Evolutionary conservation across 2,329 filamentous ascomycete species (phyloP), one percentile per base, ranked within the genome.

Genomic region (Dothiorella sarmentorum): DNA sequence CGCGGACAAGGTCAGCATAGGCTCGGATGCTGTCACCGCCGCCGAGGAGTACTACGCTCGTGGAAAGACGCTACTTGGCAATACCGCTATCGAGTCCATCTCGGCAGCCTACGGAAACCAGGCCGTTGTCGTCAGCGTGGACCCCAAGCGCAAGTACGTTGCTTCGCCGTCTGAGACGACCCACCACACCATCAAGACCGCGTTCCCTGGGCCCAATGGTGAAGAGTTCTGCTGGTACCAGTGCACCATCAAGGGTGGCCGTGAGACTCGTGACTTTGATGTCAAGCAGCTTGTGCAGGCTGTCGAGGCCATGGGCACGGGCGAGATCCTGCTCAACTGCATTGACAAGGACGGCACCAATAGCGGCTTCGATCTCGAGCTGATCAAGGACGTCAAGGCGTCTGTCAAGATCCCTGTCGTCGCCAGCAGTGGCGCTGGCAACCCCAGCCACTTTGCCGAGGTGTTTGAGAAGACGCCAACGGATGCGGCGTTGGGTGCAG

Each of bases 261-360:
- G 94, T 61, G 93, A 97, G 77, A 92, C 89, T n/a, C 85, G 92
- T 61, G 91, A 97, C 72, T 81, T 97, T 64, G 93, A 97, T 71
- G 94, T 97, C 15, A 84, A 92, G 13, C 89, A 97, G 76, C 83
- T 99, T 9, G 85, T 88, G 9, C 85, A 84, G 65, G 94, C 94
- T 11, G 93, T 97, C 33, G 91, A 99, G 77, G 91, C 29, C 59
- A 95, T 99, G 91, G 94, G 94, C 56, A 84, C 89, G 1, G 94
- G 94, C 59, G 94, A 99, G 79, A 89, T 99, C 60, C 78, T 99
- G 53, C 84, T 99, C 59, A 99, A 99, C 76, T 97, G 92, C 78
- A 99, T 99, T 68, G 94, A 99, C 78, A 90, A 89, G 71, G 94
- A 99, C 73, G 94, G 94, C 56, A 94, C 90, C 59, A 97, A 96